Base-by-base conservation (phyloP, 495 filamentous ascomycete species). In the Aspergillus ellipticus region DNA sequence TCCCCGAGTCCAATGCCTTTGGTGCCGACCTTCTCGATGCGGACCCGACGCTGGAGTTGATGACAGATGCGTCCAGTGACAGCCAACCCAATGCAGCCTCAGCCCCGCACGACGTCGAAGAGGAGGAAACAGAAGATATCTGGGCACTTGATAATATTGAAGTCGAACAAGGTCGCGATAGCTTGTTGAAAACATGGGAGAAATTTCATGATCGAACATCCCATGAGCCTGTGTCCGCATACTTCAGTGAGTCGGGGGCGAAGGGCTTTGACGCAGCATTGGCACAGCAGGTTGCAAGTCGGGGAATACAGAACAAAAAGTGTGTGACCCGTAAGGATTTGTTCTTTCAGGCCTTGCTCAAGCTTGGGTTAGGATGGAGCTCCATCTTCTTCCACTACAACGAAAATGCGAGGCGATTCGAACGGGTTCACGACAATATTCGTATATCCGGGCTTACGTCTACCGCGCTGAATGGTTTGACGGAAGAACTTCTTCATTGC, bases 341-440 rank as follows among this genome's bases (percentile, higher is more conserved):
- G 2, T 85, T 89, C 59, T 65, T 86, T 31, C 65, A 81, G 45
- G 86, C 84, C 20, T 70, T 96, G 17, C 67, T 89, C 33, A 81
- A 83, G 48, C 79, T 96, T 9, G 89, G 86, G 0, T 76, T 97
- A 2, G 94, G 94, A 5, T 82, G 90, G 70, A 86, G 84, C 48
- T 96, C 93, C 0, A 68, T 87, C 9, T 80, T 96, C 46, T 97
- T 95, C 68, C 66, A 66, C 1, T 96, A 85, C 75, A 77, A 90
- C 52, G 63, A 77, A 26, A 64, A 73, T 21, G 80, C 76, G 28
- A 69, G 69, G 49, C 67, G 69, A 7, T 96, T 96, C 61, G 68
- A 70, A 33, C 84, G 79, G 31, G 71, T 74, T 7, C 60, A 84
- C 7, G 61, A 79, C 3, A 66, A 81, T 46, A 67, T 87, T 19